Base-by-base conservation (phyloP, 306 rosid genomes). In the Leucaena leucocephala region DNA sequence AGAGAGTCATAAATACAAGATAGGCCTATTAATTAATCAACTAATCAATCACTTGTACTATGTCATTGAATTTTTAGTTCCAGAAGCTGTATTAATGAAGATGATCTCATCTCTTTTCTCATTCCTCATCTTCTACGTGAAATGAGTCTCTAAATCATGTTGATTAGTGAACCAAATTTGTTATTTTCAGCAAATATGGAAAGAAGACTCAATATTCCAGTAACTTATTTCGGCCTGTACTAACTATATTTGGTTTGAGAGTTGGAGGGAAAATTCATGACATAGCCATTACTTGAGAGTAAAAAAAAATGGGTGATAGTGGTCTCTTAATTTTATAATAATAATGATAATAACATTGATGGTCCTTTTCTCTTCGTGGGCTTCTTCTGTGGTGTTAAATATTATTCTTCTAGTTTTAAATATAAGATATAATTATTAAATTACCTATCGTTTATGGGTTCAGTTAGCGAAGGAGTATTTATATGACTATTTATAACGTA, bases 261-360 rank as follows among this genome's bases (percentile, higher is more conserved):
- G 6, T 19, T 19, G 52, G 36, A 21, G 10, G 72, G 59, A 68
- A 79, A 79, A 27, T 17, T 8, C 35, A 21, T 3, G 8, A 57
- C 64, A 9, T 57, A 21, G 64, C 64, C 62, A 13, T 55, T 50
- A 50, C 57, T 19, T 3, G n/a, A n/a, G n/a, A n/a, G n/a, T n/a
- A n/a, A n/a, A n/a, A n/a, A n/a, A n/a, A n/a, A n/a, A n/a, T n/a
- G n/a, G n/a, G n/a, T n/a, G 6, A 10, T 11, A 61, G 74, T 43
- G 75, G 81, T 79, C 81, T 75, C 22, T 34, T 69, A 43, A 68
- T 68, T 70, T 74, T 65, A 6, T 46, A 46, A 33, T 55, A 65
- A 45, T 9, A 50, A 34, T 45, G 58, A 55, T 4, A 50, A 71
- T 33, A 63, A 59, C 27, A 33, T 66, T 35, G 61, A 38, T 22